Base-by-base conservation (phyloP, 148 eudicot genomes). In the Rhododendron ovatum region DNA sequence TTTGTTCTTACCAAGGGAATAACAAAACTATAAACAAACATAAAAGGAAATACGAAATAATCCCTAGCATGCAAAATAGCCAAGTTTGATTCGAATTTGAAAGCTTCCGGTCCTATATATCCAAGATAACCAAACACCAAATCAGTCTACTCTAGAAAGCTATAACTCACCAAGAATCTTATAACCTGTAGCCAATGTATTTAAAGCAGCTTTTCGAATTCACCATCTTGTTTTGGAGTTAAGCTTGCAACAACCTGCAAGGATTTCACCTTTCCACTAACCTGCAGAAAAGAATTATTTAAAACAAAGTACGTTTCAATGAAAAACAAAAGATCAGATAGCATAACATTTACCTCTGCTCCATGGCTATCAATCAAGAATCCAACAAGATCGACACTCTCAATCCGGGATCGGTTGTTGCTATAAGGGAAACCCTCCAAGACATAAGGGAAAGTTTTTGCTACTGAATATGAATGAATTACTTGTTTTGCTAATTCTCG, bases 151-250 rank as follows among this genome's bases (percentile, higher is more conserved):
- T 12, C 24, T 33, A 48, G 26, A 11, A 43, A 61, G 41, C 84
- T 30, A 80, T 67, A 22, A 75, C 91, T 87, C 92, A 96, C 99
- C 99, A 86, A 97, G 86, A 88, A 95, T 94, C 41, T 39, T 39
- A 39, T 39, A 39, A 39, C 0, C 41, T 4, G 41, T 39, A 39
- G 41, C 41, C 41, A 97, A 86, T 74, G 95, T 83, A 86, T 97
- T 95, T 75, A 95, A 89, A 84, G 99, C 95, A 83, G 98, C 98
- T 88, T 97, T 97, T 81, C 96, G 89, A 85, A 91, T 91, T 97
- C 99, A 91, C 98, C 98, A 91, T 95, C 99, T 73, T 98, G 92
- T 88, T 97, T 98, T 73, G 96, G 94, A 57, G 99, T 97, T 90
- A 97, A 89, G 88, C 91, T 95, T 76, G 99, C 99, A 81, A 97